A percentile compares a stretch with the other conserved stretches of the same genome.
Evolutionary conservation across 306 rosid genomes (phyloP).

Genomic region (Sphenostylis stenocarpa): DNA sequence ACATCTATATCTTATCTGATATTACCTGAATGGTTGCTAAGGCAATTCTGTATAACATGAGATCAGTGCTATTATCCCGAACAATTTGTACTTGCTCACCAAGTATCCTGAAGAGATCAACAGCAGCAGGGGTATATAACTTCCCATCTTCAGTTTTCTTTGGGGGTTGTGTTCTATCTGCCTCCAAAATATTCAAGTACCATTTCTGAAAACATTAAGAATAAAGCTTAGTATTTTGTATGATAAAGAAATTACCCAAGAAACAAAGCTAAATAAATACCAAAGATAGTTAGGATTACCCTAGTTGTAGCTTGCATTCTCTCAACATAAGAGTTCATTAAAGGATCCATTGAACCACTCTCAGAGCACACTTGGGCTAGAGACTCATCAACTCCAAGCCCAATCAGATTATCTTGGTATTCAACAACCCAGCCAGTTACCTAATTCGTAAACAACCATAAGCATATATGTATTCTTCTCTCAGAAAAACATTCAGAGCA

Average conservation of each 20-base stretch:
- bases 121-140: slow-evolving; percentile 97
- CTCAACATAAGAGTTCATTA: slow-evolving; percentile 94
- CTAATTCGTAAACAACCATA: slow-evolving; percentile 42
- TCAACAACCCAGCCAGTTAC: slow-evolving; percentile 99
- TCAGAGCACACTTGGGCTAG: slow-evolving; percentile 98
- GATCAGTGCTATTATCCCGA: slow-evolving; percentile 94
- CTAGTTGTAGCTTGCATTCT: slow-evolving; percentile 98
- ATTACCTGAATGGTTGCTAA: slow-evolving; percentile 94
- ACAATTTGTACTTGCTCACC: slow-evolving; percentile 99
- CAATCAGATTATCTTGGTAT: slow-evolving; percentile 89
- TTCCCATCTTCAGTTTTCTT: slow-evolving; percentile 97
- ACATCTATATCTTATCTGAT: slow-evolving; percentile 16
- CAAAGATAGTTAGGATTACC: slow-evolving; percentile 48
- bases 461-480: not conserved
- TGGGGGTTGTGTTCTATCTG: slow-evolving; percentile 94
- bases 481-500: not conserved
- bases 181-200: slow-evolving; percentile 97
- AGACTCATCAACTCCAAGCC: slow-evolving; percentile 92
- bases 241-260: slow-evolving; percentile 18
- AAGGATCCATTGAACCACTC: slow-evolving; percentile 99
- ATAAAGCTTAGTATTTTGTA: slow-evolving; percentile 21
- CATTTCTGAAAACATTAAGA: slow-evolving; percentile 70
- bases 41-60: slow-evolving; percentile 93
- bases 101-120: slow-evolving; percentile 94
- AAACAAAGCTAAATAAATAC: slow-evolving; percentile 23